Percentiles rank a stretch among this genome's conserved stretches.
Evolutionary conservation across 768 basidiomycete genomes (phyloP).

Genomic region (Candolleomyces aberdarensis): DNA sequence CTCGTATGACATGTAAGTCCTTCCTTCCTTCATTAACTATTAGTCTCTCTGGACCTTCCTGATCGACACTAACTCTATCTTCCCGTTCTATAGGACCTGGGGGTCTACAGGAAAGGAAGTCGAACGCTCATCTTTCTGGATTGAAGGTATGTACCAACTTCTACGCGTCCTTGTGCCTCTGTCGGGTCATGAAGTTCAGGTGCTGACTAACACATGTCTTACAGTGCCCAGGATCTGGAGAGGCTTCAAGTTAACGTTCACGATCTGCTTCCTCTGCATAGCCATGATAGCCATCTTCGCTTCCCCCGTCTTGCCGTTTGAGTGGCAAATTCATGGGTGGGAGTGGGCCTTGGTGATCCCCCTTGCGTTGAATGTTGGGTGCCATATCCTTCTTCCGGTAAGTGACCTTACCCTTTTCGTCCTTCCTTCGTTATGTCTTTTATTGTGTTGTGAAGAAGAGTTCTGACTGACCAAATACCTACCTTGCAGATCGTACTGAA

Average conservation of each 20-base stretch:
- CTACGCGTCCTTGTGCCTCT: background rate
- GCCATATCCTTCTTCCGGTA: conserved; percentile 71
- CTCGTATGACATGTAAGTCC: conserved; percentile 55
- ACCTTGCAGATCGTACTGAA: conserved; percentile 65
- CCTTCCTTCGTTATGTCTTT: background rate
- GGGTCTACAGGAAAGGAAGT: conserved; percentile 74
- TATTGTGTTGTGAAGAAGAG: background rate
- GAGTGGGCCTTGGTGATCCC: conserved; percentile 77
- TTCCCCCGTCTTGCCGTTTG: conserved; percentile 51
- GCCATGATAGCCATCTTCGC: conserved; percentile 62
- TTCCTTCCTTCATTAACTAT: background rate
- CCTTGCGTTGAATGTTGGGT: conserved; percentile 62
- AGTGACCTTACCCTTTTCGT: conserved; percentile 20
- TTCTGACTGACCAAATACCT: conserved; percentile 4
- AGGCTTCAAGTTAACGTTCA: conserved; percentile 74
- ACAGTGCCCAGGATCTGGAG: conserved; percentile 75
- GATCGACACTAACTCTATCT: conserved; percentile 1
- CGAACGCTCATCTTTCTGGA: conserved; percentile 84
- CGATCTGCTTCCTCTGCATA: conserved; percentile 56
- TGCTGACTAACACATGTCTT: background rate
- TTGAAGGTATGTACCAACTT: conserved; percentile 45
- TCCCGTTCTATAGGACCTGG: conserved; percentile 41
- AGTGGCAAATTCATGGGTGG: conserved; percentile 62
- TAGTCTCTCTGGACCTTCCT: background rate
- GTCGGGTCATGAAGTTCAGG: background rate